Base-by-base conservation (phyloP, 202 grass and related monocot genomes). In the Brachypodium distachyon region DNA sequence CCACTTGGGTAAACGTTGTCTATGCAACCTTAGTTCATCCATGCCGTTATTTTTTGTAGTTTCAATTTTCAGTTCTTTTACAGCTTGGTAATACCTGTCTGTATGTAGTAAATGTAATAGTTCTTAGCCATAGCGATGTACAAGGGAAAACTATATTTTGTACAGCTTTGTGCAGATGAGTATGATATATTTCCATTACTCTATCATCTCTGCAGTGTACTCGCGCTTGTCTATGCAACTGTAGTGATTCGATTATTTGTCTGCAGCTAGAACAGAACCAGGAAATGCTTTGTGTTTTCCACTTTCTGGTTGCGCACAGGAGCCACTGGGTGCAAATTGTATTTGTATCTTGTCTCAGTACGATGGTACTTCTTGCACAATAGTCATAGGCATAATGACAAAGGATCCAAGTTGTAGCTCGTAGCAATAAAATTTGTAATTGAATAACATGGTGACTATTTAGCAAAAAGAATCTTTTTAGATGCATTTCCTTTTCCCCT, bases 121-220 rank as follows among this genome's bases (percentile, higher is more conserved):
- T 54, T 78, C 44, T 36, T 53, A 61, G 36, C 1, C 44, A 44
- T 53, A 61, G 36, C 1, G 1, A 72, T 63, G 36, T 33, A n/a
- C 34, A 75, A 52, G 9, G 28, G 61, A 26, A 28, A 49, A 59
- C 4, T 14, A 66, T 58, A 49, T 63, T 50, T 60, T 75, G 14
- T 68, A 81, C 43, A 76, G 36, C 0, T 2, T 42, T 53, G 25
- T 61, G 73, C 54, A 76, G 18, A 40, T 33, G 2, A 62, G 36
- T 14, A 12, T 9, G 27, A 52, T 60, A 28, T 81, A 21, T 86
- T 86, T 70, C 54, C 54, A 48, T 82, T 40, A 33, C 40, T 44
- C 46, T 47, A 75, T 17, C 22, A 71, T 43, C 77, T 54, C 44
- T 36, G 52, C 14, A 53, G 61, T 75, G 36, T 52, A 32, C 12